Evolutionary conservation across 2,329 filamentous ascomycete species (phyloP).

Genomic region (Zymoseptoria crescenta): DNA sequence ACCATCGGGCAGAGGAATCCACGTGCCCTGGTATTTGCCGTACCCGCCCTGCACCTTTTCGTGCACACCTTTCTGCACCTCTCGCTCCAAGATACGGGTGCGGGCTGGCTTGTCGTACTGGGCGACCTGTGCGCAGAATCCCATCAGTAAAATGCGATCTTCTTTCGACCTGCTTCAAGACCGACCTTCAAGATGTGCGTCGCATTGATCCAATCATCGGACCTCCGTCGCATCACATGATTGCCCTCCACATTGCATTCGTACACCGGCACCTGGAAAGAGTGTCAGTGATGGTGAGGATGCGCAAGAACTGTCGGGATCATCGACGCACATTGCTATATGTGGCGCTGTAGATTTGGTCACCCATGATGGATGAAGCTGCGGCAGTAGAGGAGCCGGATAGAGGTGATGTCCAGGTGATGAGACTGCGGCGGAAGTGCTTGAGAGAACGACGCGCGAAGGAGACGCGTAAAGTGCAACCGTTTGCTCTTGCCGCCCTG

Average conservation of each 20-base stretch:
- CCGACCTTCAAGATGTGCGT: conserved; percentile 88
- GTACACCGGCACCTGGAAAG: conserved; percentile 75
- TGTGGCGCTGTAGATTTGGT: conserved; percentile 55
- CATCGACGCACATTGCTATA: conserved; percentile 44
- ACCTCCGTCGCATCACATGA: conserved; percentile 91
- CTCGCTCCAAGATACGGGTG: conserved; percentile 88
- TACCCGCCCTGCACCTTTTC: conserved; percentile 98
- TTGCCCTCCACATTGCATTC: conserved; percentile 82
- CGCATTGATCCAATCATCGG: conserved; percentile 98
- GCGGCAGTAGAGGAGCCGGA: neutral
- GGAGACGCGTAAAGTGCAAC: neutral
- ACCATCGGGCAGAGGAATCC: conserved; percentile 83
- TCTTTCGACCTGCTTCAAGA: neutral
- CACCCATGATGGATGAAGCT: conserved; percentile 9
- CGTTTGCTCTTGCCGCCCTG: too few species aligned
- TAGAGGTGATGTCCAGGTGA: neutral
- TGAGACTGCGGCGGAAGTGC: neutral
- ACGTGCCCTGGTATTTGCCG: conserved; percentile 98
- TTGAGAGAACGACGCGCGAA: neutral
- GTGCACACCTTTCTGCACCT: conserved; percentile 92
- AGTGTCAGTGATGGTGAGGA: neutral
- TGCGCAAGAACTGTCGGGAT: conserved; percentile 10
- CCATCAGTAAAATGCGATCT: neutral
- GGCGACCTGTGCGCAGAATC: conserved; percentile 45
- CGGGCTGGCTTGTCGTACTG: conserved; percentile 95